Evolutionary conservation across 371 early-diverging fungal genomes (phyloP).

Genomic region (Rhizopus delemar): DNA sequence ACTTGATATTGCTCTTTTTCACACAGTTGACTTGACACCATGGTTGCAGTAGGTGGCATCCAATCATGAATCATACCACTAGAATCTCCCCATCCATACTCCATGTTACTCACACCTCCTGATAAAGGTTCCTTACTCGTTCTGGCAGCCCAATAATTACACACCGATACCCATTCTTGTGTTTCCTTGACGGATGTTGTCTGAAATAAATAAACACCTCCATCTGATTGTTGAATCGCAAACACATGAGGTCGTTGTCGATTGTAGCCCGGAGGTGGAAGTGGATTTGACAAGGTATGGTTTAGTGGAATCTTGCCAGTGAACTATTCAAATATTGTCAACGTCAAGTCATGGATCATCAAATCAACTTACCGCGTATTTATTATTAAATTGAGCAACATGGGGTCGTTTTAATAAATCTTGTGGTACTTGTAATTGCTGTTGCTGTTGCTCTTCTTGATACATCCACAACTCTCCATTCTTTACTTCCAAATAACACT

Average conservation of each 20-base stretch:
- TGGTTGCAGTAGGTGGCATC: slow-evolving; percentile 45
- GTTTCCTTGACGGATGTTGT: slow-evolving; percentile 67
- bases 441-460: slow-evolving; percentile 55
- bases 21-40: slow-evolving; percentile 36
- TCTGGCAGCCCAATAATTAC: slow-evolving; percentile 94
- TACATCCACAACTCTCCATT: slow-evolving; percentile 82
- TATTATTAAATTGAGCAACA: not conserved
- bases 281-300: slow-evolving; percentile 79
- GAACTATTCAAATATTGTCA: slow-evolving; percentile 11
- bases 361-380: not conserved
- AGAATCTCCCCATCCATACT: slow-evolving; percentile 86
- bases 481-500: slow-evolving; percentile 72
- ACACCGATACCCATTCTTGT: slow-evolving; percentile 80
- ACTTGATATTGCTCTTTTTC: slow-evolving; percentile 38
- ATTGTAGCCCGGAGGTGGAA: slow-evolving; percentile 86
- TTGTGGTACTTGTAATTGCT: not conserved
- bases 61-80: slow-evolving; percentile 39
- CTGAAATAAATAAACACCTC: slow-evolving; percentile 86
- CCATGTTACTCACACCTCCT: slow-evolving; percentile 83
- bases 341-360: slow-evolving; percentile 32
- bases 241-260: slow-evolving; percentile 79
- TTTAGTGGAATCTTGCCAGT: slow-evolving; percentile 68
- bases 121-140: slow-evolving; percentile 85
- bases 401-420: not conserved
- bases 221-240: slow-evolving; percentile 80